Conservation (phyloP, 805 yeast species). For the Komagataella mondaviorum region DNA sequence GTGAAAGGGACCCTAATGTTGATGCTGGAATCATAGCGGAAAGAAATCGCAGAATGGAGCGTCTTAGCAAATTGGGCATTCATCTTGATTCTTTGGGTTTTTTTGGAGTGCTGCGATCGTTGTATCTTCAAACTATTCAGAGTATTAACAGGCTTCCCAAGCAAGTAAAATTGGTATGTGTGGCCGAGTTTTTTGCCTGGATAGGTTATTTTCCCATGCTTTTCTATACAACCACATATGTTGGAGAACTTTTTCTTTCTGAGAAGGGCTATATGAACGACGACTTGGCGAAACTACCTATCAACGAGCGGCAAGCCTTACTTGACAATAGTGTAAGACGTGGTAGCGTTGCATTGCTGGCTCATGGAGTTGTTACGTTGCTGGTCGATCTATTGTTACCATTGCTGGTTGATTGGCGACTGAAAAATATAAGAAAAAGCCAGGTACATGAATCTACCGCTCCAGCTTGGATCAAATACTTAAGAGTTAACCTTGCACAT, state of each 20-base stretch:
- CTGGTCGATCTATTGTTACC: slow-evolving; percentile 31
- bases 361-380: slow-evolving; percentile 34
- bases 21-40: slow-evolving; percentile 25
- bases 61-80: slow-evolving; percentile 22
- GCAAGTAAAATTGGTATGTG: slow-evolving; percentile 36
- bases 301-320: slow-evolving; percentile 17
- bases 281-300: slow-evolving; percentile 25
- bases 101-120: slow-evolving; percentile 10
- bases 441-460: slow-evolving; percentile 2
- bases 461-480: slow-evolving; percentile 4
- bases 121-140: slow-evolving; percentile 19
- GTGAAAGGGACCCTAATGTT: slow-evolving; percentile 34
- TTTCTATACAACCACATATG: slow-evolving; percentile 53
- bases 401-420: slow-evolving; percentile 13
- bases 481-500: slow-evolving; percentile 4
- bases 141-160: slow-evolving; percentile 29
- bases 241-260: slow-evolving; percentile 39
- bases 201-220: slow-evolving; percentile 55
- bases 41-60: slow-evolving; percentile 17
- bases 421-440: slow-evolving; percentile 4
- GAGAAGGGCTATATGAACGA: slow-evolving; percentile 19
- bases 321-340: slow-evolving; percentile 34
- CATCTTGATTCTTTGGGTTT: slow-evolving; percentile 12
- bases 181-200: slow-evolving; percentile 54
- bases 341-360: slow-evolving; percentile 37